Base-by-base conservation (phyloP, 345 rosid genomes). In the Microcos paniculata region DNA sequence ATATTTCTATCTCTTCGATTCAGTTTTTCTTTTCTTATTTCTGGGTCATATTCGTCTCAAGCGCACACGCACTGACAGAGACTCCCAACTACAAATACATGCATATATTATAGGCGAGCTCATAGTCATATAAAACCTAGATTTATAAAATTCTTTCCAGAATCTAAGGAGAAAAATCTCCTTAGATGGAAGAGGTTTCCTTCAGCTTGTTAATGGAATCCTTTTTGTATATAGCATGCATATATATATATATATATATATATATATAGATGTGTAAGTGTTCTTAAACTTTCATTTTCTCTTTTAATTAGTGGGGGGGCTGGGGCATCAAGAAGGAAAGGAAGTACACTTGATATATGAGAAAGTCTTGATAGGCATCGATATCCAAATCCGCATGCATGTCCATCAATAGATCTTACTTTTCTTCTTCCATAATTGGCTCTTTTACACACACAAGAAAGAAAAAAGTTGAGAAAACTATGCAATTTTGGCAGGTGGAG, bases 401-500 rank as follows among this genome's bases (percentile, higher is more conserved):
- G 52, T 76, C 84, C 35, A 58, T 70, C 76, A 56, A 58, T 45
- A 65, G 79, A 80, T 80, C 64, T 78, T 16, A 56, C 40, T 66
- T 66, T 79, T 69, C 58, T 23, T 52, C n/a, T 10, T 69, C 46
- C 58, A 30, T 15, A 33, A 14, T 30, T 65, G 21, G 21, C 19
- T 58, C 19, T 46, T 15, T 45, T 4, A 7, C 40, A 12, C 40
- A 35, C 4, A 35, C 4, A 35, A 35, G 6, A 3, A 2, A 31
- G 45, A 70, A 62, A 18, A 40, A 51, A 15, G 66, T 65, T 48
- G 26, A 57, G 63, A 33, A 51, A 9, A 42, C 24, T 80, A 35
- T 35, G 35, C 70, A 24, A 9, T 55, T 1, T 43, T 62, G 69
- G 70, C 71, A 94, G 98, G 98, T 92, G 97, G 99, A 91, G 87